Base-by-base conservation (phyloP, 1,284 basidiomycete species). In the Spongispora temasekensis region DNA sequence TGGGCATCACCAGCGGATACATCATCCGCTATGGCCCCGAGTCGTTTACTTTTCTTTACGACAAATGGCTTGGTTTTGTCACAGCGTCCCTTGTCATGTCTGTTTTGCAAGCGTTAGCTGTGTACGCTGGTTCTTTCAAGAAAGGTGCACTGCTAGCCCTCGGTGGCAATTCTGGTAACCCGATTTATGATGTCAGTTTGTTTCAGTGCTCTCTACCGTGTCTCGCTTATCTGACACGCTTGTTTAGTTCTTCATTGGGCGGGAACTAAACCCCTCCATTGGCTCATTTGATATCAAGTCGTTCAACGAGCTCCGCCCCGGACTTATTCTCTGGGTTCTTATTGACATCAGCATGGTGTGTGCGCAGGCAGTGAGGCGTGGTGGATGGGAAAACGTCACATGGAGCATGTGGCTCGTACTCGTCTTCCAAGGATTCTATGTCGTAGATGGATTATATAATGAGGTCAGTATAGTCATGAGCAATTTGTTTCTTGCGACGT, bases 271-370 rank as follows among this genome's bases (percentile, higher is more conserved):
- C 78, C 97, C 97, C 0, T 87, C 88, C 3, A 86, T 95, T 60
- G 91, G 92, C 44, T 86, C 83, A 15, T 92, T 98, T 62, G 97
- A 99, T 74, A 84, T 99, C 84, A 99, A 99, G 77, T 92, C 91
- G 0, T 99, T 99, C 86, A 98, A 95, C 71, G 95, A 98, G 71
- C 86, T 97, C 37, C 88, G 97, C 35, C 97, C 97, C 0, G 97
- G 97, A 15, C 84, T 99, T 58, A 97, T 99, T 65, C 87, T 98
- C 23, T 99, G 97, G 97, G 80, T 88, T 32, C 82, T 99, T 59
- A 83, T 97, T 75, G 90, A 98, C 78, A 88, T 98, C 66, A 91
- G 91, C 76, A 93, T 95, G 85, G 86, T 89, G 5, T 97, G 95
- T 75, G 90, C 92, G 71, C 97, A 99, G 77, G 94, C 92, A 32